These are phyloP conservation scores for Boehmeria nivea DNA, from an alignment of 306 rosid genomes.

Conservation along the genomic window DNA sequence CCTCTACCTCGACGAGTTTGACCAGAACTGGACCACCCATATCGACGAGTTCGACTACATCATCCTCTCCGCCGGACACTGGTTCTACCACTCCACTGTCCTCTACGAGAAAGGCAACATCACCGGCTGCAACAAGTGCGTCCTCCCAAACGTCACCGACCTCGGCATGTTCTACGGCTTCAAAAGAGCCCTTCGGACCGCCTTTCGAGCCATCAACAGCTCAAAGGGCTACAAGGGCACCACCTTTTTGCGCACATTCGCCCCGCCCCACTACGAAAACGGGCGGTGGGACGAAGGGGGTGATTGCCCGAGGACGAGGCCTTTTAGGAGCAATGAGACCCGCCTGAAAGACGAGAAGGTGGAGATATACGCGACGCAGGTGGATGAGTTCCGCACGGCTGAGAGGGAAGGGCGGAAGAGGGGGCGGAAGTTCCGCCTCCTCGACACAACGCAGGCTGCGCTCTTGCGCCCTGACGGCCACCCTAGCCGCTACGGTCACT, in stretches of 20 bases:
- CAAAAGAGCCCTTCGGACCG: constrained; percentile 53
- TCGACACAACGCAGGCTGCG: constrained; percentile 59
- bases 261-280: constrained; percentile 79
- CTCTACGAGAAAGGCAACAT: constrained; percentile 41
- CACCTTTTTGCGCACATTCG: constrained; percentile 54
- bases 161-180: constrained; percentile 61
- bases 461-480: constrained; percentile 88
- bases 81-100: constrained; percentile 57
- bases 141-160: constrained; percentile 46
- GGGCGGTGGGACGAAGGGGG: constrained; percentile 83
- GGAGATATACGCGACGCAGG: constrained; percentile 68
- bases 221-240: constrained; percentile 52
- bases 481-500: constrained; percentile 75
- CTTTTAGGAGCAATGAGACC: constrained; percentile 61
- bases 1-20: constrained; percentile 67
- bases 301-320: constrained; percentile 57
- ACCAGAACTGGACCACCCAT: constrained; percentile 57
- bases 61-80: constrained; percentile 69
- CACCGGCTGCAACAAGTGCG: constrained; percentile 71
- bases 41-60: constrained; percentile 52
- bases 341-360: constrained; percentile 44
- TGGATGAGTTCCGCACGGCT: constrained; percentile 64
- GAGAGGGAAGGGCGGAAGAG: constrained; percentile 50
- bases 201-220: constrained; percentile 55
- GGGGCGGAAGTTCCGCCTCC: constrained; percentile 49